Evolutionary conservation across 1,284 basidiomycete genomes (phyloP).

Genomic region (Cerioporus squamosus): DNA sequence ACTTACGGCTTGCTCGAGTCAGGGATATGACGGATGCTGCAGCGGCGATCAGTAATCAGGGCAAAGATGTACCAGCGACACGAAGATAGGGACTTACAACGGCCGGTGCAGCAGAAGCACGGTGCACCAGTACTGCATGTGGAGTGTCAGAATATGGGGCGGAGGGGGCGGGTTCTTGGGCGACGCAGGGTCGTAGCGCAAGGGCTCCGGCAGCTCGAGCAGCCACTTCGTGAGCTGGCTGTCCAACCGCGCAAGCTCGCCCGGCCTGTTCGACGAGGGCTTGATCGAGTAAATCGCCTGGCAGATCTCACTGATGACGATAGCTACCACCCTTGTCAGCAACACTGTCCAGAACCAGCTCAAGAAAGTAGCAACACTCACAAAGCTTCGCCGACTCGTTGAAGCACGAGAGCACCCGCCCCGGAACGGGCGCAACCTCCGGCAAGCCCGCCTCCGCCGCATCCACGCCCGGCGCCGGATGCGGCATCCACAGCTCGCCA

Average conservation of each 20-base stretch:
- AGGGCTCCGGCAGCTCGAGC: constrained; percentile 70
- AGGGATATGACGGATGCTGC: constrained; percentile 27
- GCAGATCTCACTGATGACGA: constrained; percentile 69
- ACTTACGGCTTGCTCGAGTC: constrained; percentile 29
- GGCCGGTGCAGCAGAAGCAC: constrained; percentile 81
- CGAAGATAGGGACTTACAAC: constrained; percentile 57
- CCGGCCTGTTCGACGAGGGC: constrained; percentile 56
- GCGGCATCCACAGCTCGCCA: constrained; percentile 57
- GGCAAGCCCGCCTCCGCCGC: constrained; percentile 30
- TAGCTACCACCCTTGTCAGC: constrained; percentile 44
- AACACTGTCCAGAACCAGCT: no score
- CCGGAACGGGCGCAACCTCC: constrained; percentile 43
- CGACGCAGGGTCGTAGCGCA: constrained; percentile 62
- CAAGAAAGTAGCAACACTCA: constrained; percentile 39
- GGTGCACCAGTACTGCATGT: constrained; percentile 88
- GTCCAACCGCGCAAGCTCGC: constrained; percentile 65
- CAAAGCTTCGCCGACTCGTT: constrained; percentile 75
- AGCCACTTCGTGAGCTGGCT: constrained; percentile 79
- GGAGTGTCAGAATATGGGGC: constrained; percentile 75
- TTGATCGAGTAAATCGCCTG: constrained; percentile 78
- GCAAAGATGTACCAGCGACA: not conserved
- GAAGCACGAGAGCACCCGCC: constrained; percentile 74
- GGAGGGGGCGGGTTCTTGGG: constrained; percentile 46
- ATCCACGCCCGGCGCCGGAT: constrained; percentile 43
- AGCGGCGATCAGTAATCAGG: not conserved